These are phyloP conservation scores for Aspergillus novoparasiticus DNA, from an alignment of 2,329 filamentous ascomycete species.

Conservation along the genomic window DNA sequence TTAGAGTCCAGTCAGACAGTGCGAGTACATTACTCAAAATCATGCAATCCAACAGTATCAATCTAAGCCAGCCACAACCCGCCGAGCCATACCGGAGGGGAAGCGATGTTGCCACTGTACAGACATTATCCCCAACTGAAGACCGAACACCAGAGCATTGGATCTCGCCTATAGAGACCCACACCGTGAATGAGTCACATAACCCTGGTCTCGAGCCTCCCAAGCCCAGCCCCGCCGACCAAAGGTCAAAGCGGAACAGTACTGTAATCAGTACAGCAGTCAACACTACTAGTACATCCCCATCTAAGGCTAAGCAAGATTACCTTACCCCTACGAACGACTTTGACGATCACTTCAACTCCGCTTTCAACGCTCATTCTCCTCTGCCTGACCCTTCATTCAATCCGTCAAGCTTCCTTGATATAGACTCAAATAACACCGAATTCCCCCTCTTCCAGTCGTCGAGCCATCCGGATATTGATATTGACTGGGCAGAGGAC, in stretches of 20 bases:
- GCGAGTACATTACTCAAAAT: constrained; percentile 34
- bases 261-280: constrained; percentile 9
- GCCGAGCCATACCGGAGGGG: constrained; percentile 11
- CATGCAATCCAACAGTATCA: constrained; percentile 32
- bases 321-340: constrained; percentile 26
- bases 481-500: constrained; percentile 36
- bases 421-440: constrained; percentile 27
- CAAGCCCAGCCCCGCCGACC: constrained; percentile 2
- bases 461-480: constrained; percentile 21
- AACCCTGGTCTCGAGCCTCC: background rate
- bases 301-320: constrained; percentile 9
- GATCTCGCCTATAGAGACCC: constrained; percentile 12
- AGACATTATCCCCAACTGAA: constrained; percentile 11
- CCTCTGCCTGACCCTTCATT: constrained; percentile 18
- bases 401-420: constrained; percentile 23
- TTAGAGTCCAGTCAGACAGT: constrained; percentile 15
- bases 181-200: background rate
- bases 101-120: constrained; percentile 19
- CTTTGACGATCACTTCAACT: constrained; percentile 27
- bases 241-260: constrained; percentile 1
- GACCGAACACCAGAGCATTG: constrained; percentile 12
- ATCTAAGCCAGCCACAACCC: constrained; percentile 11
- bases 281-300: constrained; percentile 1
- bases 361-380: constrained; percentile 8
- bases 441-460: constrained; percentile 16